A percentile compares a stretch with the other conserved stretches of the same genome.
Evolutionary conservation across 805 yeast species (phyloP).

Genomic region (Torulaspora franciscae): DNA sequence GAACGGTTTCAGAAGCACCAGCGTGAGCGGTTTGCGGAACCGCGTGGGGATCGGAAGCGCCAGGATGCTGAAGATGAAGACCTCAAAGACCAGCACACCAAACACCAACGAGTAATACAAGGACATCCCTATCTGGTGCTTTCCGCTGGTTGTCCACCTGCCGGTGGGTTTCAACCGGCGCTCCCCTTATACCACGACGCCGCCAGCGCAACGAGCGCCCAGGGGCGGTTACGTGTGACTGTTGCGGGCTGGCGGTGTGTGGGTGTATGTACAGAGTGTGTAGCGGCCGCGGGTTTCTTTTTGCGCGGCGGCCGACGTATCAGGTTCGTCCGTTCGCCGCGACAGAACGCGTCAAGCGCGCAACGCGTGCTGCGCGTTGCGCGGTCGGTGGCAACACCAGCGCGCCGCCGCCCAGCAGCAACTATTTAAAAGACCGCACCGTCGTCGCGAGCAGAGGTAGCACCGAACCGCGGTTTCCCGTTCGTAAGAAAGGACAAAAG

Average conservation of each 20-base stretch:
- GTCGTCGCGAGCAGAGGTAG: conserved; percentile 18
- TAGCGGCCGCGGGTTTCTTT: background rate
- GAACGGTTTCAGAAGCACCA: conserved; percentile 62
- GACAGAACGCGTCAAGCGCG: background rate
- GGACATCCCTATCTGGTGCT: conserved; percentile 23
- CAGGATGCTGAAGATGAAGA: conserved; percentile 69
- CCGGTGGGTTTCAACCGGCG: background rate
- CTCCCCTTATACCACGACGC: background rate
- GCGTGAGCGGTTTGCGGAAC: conserved; percentile 62
- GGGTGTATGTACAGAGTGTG: background rate
- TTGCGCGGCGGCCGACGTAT: background rate
- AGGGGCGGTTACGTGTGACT: background rate
- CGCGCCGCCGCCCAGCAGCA: conserved; percentile 1
- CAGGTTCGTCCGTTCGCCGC: background rate
- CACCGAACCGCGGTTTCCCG: conserved; percentile 1
- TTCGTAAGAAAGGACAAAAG: no score
- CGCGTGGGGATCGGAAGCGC: conserved; percentile 82
- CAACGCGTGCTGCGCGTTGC: no score
- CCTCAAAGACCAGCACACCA: conserved; percentile 69
- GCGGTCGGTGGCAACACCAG: no score
- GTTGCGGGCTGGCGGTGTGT: background rate
- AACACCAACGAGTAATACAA: conserved; percentile 48
- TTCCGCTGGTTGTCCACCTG: background rate
- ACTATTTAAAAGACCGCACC: conserved; percentile 6
- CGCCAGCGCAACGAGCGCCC: background rate